Base-by-base conservation (phyloP, 2,329 filamentous ascomycete genomes). In the Stemphylium lycopersici region DNA sequence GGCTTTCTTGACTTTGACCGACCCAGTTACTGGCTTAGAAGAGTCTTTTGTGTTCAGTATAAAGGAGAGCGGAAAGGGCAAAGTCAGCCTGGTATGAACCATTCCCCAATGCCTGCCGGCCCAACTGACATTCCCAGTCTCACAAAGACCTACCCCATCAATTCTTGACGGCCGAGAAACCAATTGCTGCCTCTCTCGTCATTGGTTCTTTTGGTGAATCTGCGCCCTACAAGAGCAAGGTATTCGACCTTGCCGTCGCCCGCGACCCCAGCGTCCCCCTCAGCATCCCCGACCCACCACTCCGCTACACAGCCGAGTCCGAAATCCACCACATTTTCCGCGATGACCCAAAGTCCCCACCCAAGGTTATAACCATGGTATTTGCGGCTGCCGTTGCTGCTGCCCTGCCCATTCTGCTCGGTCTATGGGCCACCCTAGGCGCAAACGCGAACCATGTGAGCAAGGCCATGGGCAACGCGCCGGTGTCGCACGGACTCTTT, bases 261-360 rank as follows among this genome's bases (percentile, higher is more conserved):
- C 81, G 81, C 50, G 88, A 93, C 70, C 74, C 87, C 46, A 84
- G 82, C 67, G 77, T 80, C 3, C 82, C 89, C 2, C 72, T 85
- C 13, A 81, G 86, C 16, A 77, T 81, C 51, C 84, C 87, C 68
- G 84, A 90, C 66, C 80, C 85, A 64, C 87, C 90, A 8, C 77
- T 93, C 62, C 89, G 93, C 77, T 98, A 96, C 77, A 90, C 89
- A 72, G 90, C 91, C 79, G 85, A 87, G 63, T 80, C 86, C 8
- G 90, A 96, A 77, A 97, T 99, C 72, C 85, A 91, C 79, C 95
- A 99, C 80, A 90, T 89, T 67, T 99, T 98, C 86, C 87, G 86
- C 61, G 77, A 82, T 12, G 91, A 93, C 68, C 86, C 92, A 39
- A 85, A 84, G 76, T 96, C 86, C 76, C 92, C 93, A 18, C 90